phyloP scores from a whole-genome alignment of 1,284 basidiomycete genomes.

The Bondarzewia mesenterica region DNA sequence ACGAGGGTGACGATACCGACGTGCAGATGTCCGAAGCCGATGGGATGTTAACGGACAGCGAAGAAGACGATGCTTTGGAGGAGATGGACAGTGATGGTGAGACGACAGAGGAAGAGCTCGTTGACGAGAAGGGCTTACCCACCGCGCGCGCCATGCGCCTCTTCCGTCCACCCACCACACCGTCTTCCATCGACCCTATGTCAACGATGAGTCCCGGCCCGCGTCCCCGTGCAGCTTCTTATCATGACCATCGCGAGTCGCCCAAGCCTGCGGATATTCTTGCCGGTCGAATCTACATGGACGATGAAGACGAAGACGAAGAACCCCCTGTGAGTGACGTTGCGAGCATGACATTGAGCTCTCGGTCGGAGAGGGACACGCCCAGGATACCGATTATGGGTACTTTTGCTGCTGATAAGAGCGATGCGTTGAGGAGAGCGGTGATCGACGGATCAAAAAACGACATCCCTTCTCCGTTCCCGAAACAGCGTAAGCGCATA shows the following conservation, averaged over 20 bases:
- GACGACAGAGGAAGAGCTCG: conserved; percentile 75
- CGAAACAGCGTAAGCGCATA: conserved; percentile 20
- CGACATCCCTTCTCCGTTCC: conserved; percentile 61
- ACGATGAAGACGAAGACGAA: conserved; percentile 24
- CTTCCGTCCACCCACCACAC: conserved; percentile 51
- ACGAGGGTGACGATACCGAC: conserved; percentile 19
- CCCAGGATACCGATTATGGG: conserved; percentile 41
- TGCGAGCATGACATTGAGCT: conserved; percentile 8
- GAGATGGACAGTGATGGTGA: conserved; percentile 34
- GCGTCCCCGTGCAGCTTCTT: conserved; percentile 16
- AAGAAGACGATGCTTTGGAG: conserved; percentile 30
- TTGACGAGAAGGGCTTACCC: conserved; percentile 61
- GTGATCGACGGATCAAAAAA: conserved; percentile 49
- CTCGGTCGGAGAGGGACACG: conserved; percentile 10
- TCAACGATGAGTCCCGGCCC: conserved; percentile 55
- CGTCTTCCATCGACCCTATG: conserved; percentile 66
- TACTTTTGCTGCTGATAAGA: conserved; percentile 33
- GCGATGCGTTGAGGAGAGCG: conserved; percentile 31
- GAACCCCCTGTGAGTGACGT: conserved; percentile 11
- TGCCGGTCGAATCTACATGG: conserved; percentile 41
- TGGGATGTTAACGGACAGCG: conserved; percentile 19
- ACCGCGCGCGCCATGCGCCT: conserved; percentile 67
- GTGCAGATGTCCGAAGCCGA: conserved; percentile 8
- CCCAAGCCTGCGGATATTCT: conserved; percentile 61
- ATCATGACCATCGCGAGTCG: conserved; percentile 23